Conservation (phyloP, 2,329 filamentous ascomycete species). For the Colletotrichum sp. region DNA sequence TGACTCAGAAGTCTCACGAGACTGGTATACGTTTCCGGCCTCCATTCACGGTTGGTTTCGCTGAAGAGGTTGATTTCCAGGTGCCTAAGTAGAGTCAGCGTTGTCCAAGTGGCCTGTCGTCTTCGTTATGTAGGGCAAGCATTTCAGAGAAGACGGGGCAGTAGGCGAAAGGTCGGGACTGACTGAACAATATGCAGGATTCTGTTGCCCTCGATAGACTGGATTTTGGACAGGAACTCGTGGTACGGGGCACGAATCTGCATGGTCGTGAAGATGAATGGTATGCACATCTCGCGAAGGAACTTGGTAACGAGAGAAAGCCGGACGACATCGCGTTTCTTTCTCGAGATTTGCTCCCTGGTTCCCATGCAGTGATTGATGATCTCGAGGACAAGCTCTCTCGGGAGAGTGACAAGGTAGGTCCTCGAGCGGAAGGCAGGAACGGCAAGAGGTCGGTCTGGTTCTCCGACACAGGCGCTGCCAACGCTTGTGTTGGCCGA, state of each 20-base stretch:
- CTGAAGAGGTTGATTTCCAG: neutral
- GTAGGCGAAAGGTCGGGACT: neutral
- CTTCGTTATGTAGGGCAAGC: neutral
- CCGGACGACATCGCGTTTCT: neutral
- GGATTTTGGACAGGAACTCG: rapidly evolving
- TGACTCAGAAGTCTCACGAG: neutral
- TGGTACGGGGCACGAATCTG: rapidly evolving
- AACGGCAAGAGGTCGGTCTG: neutral
- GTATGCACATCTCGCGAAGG: neutral
- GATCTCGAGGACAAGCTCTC: neutral
- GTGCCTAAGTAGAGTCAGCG: neutral
- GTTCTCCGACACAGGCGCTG: neutral
- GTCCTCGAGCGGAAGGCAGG: neutral
- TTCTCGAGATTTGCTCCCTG: too few relatives aligned
- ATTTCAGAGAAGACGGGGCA: neutral
- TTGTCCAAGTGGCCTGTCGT: neutral
- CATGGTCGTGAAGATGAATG: neutral
- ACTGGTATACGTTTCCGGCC: rapidly evolving
- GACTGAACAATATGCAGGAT: neutral
- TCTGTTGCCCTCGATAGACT: neutral
- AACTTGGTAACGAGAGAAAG: neutral
- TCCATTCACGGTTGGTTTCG: neutral
- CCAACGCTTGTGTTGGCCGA: neutral
- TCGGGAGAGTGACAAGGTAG: neutral
- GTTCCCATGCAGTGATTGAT: neutral